Conservation (phyloP, 2,329 filamentous ascomycete species). For the Aspergillus glaucus region DNA sequence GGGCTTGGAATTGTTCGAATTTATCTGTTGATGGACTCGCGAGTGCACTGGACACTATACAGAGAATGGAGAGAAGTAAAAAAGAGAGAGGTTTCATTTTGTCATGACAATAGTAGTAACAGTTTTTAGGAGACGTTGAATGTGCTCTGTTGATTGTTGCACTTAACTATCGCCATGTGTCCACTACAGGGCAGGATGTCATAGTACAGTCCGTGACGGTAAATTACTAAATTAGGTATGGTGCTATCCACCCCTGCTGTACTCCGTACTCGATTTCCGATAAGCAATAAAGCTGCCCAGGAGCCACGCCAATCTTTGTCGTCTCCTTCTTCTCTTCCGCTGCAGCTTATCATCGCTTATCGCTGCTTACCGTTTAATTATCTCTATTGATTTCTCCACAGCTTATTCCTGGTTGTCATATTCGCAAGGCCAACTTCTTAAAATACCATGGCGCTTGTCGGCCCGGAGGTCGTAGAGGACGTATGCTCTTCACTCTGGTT, state of each 20-base stretch:
- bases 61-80: conserved; percentile 36
- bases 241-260: background rate
- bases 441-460: conserved; percentile 5
- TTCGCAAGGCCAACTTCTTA: background rate
- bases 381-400: background rate
- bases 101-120: conserved; percentile 3
- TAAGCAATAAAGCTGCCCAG: background rate
- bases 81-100: conserved; percentile 29
- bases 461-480: conserved; percentile 10
- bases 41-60: conserved; percentile 20
- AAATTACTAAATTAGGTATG: background rate
- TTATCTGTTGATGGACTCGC: conserved; percentile 58
- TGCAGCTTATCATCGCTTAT: background rate
- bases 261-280: background rate
- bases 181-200: background rate
- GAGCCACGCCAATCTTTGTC: no score
- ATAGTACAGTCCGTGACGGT: background rate
- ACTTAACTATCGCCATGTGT: background rate
- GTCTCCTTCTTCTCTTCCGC: no score
- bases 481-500: background rate
- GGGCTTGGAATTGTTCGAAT: conserved; percentile 65
- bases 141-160: background rate
- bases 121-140: background rate
- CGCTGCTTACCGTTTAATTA: background rate
- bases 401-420: background rate